Base-by-base conservation (phyloP, 2,329 filamentous ascomycete species). In the Aureobasidium pullulans region DNA sequence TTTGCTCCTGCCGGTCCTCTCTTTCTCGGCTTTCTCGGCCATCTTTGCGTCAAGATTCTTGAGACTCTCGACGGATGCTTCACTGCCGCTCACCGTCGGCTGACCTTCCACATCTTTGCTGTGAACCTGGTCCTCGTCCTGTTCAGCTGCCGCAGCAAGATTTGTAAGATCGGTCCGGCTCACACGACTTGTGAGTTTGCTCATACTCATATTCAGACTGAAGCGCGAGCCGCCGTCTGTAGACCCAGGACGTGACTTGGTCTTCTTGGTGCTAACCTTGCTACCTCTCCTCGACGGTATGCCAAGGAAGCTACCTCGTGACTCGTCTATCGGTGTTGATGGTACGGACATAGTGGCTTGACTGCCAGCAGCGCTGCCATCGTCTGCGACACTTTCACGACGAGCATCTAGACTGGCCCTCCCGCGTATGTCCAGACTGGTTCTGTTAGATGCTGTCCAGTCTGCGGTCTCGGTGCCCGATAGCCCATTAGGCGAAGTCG, bases 291-390 rank as follows among this genome's bases (percentile, higher is more conserved):
- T 61, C 7, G 67, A 67, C 4, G 64, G 60, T 4, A 71, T 67
- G 11, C 63, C 60, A 16, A 72, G 63, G 60, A 72, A 71, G 13
- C 64, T 56, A 44, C 62, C 63, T 7, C 61, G 49, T 7, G 72
- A 69, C 34, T 79, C 77, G 28, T 77, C 77, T 4, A 65, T 60
- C 1, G 77, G 77, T 2, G 77, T 80, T 3, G 72, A 66, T 1
- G 76, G 69, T 6, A 68, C 61, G 6, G 70, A 71, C 11, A 44
- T 62, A 10, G 60, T 54, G 5, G 65, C 63, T 4, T 63, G 61
- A 31, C 64, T 70, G n/a, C 52, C 52, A 48, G 67, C 68, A 39
- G 66, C 29, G 36, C 53, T 57, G 64, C 75, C 73, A 49, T 77
- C 73, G 49, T 76, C 70, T 0, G 72, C 66, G 28, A 75, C 65